Conservation (phyloP, 768 basidiomycete species). For the Xerocomellus dryophilus region DNA sequence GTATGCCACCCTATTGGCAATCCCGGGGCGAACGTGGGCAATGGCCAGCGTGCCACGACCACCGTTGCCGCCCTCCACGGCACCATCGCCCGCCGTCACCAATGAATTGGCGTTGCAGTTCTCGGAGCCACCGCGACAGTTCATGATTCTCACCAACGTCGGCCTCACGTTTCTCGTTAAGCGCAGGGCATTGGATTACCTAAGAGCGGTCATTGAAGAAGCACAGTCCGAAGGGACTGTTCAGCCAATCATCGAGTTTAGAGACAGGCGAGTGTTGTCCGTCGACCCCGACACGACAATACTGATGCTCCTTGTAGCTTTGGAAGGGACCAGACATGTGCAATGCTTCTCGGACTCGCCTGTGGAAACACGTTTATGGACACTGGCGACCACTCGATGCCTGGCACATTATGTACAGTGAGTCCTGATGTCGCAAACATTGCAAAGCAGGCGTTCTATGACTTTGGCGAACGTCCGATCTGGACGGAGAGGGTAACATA, state of each 20-base stretch:
- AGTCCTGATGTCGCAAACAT: slow-evolving; percentile 62
- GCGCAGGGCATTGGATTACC: slow-evolving; percentile 79
- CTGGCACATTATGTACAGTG: slow-evolving; percentile 47
- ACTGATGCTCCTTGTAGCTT: slow-evolving; percentile 50
- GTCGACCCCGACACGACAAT: neutral
- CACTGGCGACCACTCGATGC: slow-evolving; percentile 43
- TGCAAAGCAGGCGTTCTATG: slow-evolving; percentile 85
- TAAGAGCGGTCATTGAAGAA: slow-evolving; percentile 79
- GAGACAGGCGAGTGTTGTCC: slow-evolving; percentile 57
- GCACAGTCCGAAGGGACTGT: slow-evolving; percentile 72
- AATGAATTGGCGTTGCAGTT: slow-evolving; percentile 86
- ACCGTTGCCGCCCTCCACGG: slow-evolving; percentile 32
- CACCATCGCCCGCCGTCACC: slow-evolving; percentile 52
- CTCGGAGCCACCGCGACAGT: slow-evolving; percentile 69
- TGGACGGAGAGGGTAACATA: slow-evolving; percentile 78
- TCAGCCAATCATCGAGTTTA: slow-evolving; percentile 79
- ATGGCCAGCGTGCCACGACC: slow-evolving; percentile 56
- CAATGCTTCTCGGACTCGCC: slow-evolving; percentile 86
- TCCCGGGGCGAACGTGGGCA: slow-evolving; percentile 83
- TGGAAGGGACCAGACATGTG: slow-evolving; percentile 88
- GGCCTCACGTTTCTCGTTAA: slow-evolving; percentile 80
- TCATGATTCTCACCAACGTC: slow-evolving; percentile 85
- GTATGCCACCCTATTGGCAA: slow-evolving; percentile 70
- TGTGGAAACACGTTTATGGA: slow-evolving; percentile 81
- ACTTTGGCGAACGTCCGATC: slow-evolving; percentile 78